Percentiles rank a stretch among this genome's conserved stretches.
Conservation (phyloP, 2,329 filamentous ascomycete species). For the Epicoccum sorghinum region DNA sequence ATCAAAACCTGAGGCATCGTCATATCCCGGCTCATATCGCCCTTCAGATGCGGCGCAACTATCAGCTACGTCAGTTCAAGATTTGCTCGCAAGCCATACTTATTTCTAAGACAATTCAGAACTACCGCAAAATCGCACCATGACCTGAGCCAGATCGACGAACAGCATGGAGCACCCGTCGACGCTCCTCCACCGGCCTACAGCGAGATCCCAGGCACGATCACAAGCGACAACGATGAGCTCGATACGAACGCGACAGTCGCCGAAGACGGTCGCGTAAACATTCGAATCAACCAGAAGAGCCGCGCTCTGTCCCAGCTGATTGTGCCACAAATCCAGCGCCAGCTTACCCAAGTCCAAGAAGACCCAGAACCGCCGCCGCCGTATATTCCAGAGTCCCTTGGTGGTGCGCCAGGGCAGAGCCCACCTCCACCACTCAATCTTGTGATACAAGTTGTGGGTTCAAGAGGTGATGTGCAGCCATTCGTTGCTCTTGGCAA, state of each 20-base stretch:
- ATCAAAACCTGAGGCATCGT: constrained; percentile 35
- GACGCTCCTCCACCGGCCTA: constrained; percentile 48
- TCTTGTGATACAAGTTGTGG: constrained; percentile 57
- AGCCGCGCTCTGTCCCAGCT: constrained; percentile 44
- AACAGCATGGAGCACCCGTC: constrained; percentile 18
- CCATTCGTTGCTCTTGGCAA: constrained; percentile 58
- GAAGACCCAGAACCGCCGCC: constrained; percentile 65
- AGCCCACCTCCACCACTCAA: constrained; percentile 56
- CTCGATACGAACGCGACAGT: constrained; percentile 54
- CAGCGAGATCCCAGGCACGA: constrained; percentile 49
- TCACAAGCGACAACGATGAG: constrained; percentile 46
- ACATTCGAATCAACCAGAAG: constrained; percentile 50
- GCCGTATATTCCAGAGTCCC: constrained; percentile 73
- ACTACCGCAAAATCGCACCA: constrained; percentile 19
- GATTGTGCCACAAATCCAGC: constrained; percentile 47
- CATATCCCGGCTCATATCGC: constrained; percentile 38
- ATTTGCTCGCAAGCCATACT: neutral
- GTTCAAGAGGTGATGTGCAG: constrained; percentile 58
- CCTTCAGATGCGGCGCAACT: constrained; percentile 25
- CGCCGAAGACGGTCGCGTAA: constrained; percentile 48
- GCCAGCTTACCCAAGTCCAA: constrained; percentile 48
- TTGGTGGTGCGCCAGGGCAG: constrained; percentile 68
- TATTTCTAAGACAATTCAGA: constrained; percentile 23
- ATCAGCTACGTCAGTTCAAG: constrained; percentile 18
- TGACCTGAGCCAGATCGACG: constrained; percentile 24